Conservation (phyloP, 2,329 filamentous ascomycete species). For the Akanthomyces uredinophilus region DNA sequence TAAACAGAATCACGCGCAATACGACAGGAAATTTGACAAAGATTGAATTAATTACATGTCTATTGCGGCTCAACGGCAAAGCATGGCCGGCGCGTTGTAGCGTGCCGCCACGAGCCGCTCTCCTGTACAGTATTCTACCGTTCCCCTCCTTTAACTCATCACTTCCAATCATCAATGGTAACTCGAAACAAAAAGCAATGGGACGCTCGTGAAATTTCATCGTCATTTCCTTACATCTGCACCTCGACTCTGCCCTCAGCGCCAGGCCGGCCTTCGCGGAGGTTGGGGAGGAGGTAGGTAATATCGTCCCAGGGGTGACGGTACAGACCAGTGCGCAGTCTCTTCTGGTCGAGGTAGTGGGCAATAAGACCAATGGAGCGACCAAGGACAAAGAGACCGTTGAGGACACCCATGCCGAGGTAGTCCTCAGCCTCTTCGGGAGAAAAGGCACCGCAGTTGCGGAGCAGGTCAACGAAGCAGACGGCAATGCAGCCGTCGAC, state of each 20-base stretch:
- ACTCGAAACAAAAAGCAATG: conserved; percentile 22
- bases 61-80: conserved; percentile 10
- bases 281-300: conserved; percentile 83
- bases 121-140: conserved; percentile 12
- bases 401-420: conserved; percentile 97
- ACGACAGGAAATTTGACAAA: not conserved
- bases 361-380: conserved; percentile 98
- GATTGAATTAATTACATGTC: conserved; percentile 14
- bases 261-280: conserved; percentile 66
- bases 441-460: conserved; percentile 97
- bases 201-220: conserved; percentile 22
- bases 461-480: conserved; percentile 96
- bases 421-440: conserved; percentile 97
- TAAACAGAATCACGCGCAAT: no score
- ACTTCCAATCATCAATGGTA: conserved; percentile 8
- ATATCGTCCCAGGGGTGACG: conserved; percentile 99
- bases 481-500: conserved; percentile 97
- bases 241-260: conserved; percentile 88
- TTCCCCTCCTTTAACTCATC: conserved; percentile 7
- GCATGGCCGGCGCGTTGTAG: not conserved
- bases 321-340: conserved; percentile 96
- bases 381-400: conserved; percentile 97
- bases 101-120: not conserved
- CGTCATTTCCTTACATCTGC: conserved; percentile 51
- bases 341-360: conserved; percentile 99